Evolutionary conservation across 2,329 filamentous ascomycete species (phyloP), one percentile per base, ranked within the genome.

Genomic region (Aspergillus proliferans): DNA sequence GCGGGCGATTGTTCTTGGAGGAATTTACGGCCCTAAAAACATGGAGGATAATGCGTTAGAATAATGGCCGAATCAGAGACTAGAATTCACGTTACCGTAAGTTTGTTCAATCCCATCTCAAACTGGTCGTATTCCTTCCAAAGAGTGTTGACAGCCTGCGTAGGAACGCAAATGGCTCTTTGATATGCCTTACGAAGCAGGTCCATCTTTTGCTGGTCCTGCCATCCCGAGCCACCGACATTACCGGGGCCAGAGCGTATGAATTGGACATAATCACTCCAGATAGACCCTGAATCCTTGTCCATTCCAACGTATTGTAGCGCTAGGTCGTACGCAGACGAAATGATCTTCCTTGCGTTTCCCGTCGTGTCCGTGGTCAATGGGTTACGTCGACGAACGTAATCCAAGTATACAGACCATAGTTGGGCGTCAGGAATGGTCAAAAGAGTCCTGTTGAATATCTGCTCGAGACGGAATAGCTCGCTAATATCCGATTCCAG

Each of bases 41-140:
- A 28, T 10, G 3, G n/a, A 41, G 6, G 26, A 19, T 22, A 24
- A 49, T 33, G 22, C 22, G 46, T 52, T 47, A 40, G 52, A n/a
- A 18, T 5, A 6, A 39, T 12, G 18, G 5, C 18, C 18, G 10
- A 40, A 6, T 7, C 5, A 22, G 15, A 10, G 18, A 30, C 10
- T 15, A n/a, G 21, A 34, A 26, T 41, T 15, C 28, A 36, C 47
- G 43, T 51, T 77, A 91, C 88, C 39, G 90, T 94, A 57, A 89
- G 82, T 70, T 95, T 97, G 75, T 96, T 96, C 50, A 96, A 71
- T 5, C 85, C 83, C 81, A 93, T 90, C 71, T 98, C 93, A 63
- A 98, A 98, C 58, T 88, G 85, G 66, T 97, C 91, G 64, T 98
- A 98, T 63, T 98, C 92, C 67, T 94, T 95, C 94, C 93, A 98